phyloP scores from a whole-genome alignment of 805 yeast genomes.

The Candida sithepensis region DNA sequence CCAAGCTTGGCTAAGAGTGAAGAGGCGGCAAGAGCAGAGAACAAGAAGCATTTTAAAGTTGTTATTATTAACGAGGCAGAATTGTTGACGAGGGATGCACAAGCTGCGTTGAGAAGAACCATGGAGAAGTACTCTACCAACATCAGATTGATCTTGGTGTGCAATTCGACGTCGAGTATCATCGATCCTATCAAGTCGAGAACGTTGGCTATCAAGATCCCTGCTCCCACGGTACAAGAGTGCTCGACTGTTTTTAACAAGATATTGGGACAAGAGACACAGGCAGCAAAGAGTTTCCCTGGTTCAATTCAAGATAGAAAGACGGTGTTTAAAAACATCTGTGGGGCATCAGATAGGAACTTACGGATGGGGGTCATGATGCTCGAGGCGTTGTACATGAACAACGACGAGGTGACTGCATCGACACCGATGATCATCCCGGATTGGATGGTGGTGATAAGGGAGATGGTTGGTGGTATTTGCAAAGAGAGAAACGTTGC shows the following conservation, averaged over 20 bases:
- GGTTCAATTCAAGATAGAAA: conserved; percentile 31
- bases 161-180: conserved; percentile 87
- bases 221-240: conserved; percentile 70
- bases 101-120: conserved; percentile 91
- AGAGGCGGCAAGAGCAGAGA: conserved; percentile 11
- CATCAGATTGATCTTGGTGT: conserved; percentile 76
- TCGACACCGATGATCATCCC: conserved; percentile 58
- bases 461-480: conserved; percentile 58
- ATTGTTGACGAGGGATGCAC: conserved; percentile 85
- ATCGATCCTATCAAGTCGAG: conserved; percentile 94
- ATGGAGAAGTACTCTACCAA: conserved; percentile 93
- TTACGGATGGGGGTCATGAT: conserved; percentile 73
- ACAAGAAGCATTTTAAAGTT: conserved; percentile 60
- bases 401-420: conserved; percentile 48
- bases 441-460: conserved; percentile 88
- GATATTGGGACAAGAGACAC: conserved; percentile 57
- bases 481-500: conserved; percentile 62
- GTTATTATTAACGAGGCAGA: conserved; percentile 92
- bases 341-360: conserved; percentile 60
- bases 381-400: conserved; percentile 78
- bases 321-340: conserved; percentile 46
- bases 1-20: conserved; percentile 4
- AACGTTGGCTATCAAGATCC: conserved; percentile 80
- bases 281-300: conserved; percentile 27
- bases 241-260: conserved; percentile 49